Evolutionary conservation across 1,139 yeast species (phyloP), one percentile per base, ranked within the genome.

Genomic region (Lodderomyces jiufengensis): DNA sequence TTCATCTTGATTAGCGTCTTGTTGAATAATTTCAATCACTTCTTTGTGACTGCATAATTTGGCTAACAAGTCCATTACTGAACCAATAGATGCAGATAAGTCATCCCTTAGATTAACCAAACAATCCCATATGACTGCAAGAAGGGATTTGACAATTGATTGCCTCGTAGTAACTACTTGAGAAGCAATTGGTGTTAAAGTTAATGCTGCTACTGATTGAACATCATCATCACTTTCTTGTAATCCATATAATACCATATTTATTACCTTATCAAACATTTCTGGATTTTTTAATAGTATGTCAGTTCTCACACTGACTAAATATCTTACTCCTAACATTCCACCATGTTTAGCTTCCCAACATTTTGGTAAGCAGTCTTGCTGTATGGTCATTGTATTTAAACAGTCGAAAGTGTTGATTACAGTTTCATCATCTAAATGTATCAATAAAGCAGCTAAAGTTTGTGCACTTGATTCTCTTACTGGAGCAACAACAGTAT

Each of bases 331-430:
- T 0, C 98, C 98, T 18, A 94, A 73, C 82, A 94, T 81, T 32
- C 98, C 99, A 45, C 98, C 98, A 66, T 94, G 98, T 42, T 94
- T 86, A 1, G 97, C 97, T 57, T 94, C 97, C 98, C 98, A 94
- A 38, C 84, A 74, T 16, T 57, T 49, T 21, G 59, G 57, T 29
- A 76, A 73, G 51, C 47, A 32, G 14, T 55, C 61, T 33, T 81
- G 77, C 57, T 94, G 98, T 37, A 84, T 59, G 1, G 88, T 87
- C 39, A 94, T 66, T 34, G 76, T 72, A 40, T 79, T 76, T 38
- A 94, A 69, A 23, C 83, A 80, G 15, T 66, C 54, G 54, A 90
- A 92, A 0, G 88, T 78, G 38, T 73, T 68, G 5, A 78, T 49
- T 5, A 79, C 76, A 3, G 73, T 62, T 3, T 73, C 77, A 21